Conservation (phyloP, 108 stramenopile genomes). For the Cyclostephanos invisitatus region DNA sequence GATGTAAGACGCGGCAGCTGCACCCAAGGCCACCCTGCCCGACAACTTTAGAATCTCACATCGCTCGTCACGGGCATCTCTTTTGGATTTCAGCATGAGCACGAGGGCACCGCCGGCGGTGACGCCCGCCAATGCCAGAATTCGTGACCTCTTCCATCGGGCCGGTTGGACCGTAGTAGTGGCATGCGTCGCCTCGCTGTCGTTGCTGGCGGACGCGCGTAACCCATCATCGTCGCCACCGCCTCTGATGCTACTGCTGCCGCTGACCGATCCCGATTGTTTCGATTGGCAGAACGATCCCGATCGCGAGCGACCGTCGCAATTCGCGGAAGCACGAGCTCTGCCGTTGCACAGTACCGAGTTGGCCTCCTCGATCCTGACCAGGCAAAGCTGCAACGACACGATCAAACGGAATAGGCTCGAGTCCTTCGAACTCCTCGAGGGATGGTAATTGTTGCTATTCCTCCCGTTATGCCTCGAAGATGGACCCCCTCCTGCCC, state of each 20-base stretch:
- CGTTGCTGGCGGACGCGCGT: background rate
- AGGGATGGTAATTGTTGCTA: slow-evolving; percentile 9
- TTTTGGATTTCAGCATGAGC: background rate
- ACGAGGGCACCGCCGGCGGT: slow-evolving; percentile 20
- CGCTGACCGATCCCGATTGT: slow-evolving; percentile 11
- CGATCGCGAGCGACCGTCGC: slow-evolving; percentile 17
- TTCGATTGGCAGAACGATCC: slow-evolving; percentile 20
- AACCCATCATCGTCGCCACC: background rate
- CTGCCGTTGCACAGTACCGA: slow-evolving; percentile 45
- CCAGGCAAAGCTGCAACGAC: slow-evolving; percentile 66
- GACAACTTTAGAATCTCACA: slow-evolving; percentile 23
- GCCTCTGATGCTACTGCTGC: slow-evolving; percentile 8
- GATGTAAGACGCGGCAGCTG: slow-evolving; percentile 21
- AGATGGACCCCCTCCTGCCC: background rate
- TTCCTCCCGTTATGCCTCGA: slow-evolving; percentile 12
- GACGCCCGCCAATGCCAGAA: slow-evolving; percentile 8
- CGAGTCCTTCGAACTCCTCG: slow-evolving; percentile 55
- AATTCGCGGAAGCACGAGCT: slow-evolving; percentile 9
- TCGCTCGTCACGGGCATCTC: slow-evolving; percentile 15
- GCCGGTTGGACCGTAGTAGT: background rate
- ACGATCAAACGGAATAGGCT: slow-evolving; percentile 79
- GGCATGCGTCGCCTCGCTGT: slow-evolving; percentile 13
- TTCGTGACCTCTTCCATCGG: slow-evolving; percentile 2
- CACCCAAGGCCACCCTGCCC: slow-evolving; percentile 26
- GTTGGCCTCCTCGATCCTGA: slow-evolving; percentile 75